Percentiles rank a stretch among this genome's conserved stretches.
These are phyloP conservation scores for Thelephora aurantiotincta DNA, from an alignment of 768 basidiomycete species.

Conservation along the genomic window DNA sequence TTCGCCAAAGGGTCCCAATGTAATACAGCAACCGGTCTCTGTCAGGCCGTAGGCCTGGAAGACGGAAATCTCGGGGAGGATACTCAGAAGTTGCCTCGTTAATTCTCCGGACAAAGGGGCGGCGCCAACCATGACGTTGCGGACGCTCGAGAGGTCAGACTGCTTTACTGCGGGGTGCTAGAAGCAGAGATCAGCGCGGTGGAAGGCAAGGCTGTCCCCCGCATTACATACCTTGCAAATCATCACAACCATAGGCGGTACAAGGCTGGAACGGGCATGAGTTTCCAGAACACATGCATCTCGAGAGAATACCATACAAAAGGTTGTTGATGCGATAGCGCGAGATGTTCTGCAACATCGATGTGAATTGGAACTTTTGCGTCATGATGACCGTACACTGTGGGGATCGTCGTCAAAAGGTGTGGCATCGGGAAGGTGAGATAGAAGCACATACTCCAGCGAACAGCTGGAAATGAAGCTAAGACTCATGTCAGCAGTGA, in stretches of 20 bases:
- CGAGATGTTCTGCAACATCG: constrained; percentile 21
- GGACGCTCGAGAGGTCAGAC: constrained; percentile 25
- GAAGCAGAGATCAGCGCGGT: constrained; percentile 18
- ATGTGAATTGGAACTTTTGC: constrained; percentile 18
- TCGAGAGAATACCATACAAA: constrained; percentile 9
- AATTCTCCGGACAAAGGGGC: constrained; percentile 42
- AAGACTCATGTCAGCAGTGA: not conserved
- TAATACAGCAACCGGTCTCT: constrained; percentile 25
- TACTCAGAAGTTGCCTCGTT: constrained; percentile 26
- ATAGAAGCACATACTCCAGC: constrained; percentile 12
- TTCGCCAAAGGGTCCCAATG: constrained; percentile 13
- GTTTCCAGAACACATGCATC: not conserved
- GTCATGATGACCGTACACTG: constrained; percentile 19
- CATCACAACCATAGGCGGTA: constrained; percentile 22
- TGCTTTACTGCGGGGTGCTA: constrained; percentile 27
- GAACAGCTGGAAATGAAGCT: constrained; percentile 14
- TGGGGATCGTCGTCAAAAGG: not conserved
- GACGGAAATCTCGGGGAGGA: constrained; percentile 36
- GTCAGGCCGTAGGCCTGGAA: constrained; percentile 49
- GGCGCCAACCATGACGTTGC: constrained; percentile 30
- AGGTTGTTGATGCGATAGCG: constrained; percentile 20
- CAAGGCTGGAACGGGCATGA: constrained; percentile 11
- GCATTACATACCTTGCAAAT: constrained; percentile 20
- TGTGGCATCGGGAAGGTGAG: not conserved
- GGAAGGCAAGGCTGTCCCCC: constrained; percentile 10